A percentile compares a stretch with the other conserved stretches of the same genome.
Conservation (phyloP, 2,329 filamentous ascomycete species). For the Colletotrichum sp. region DNA sequence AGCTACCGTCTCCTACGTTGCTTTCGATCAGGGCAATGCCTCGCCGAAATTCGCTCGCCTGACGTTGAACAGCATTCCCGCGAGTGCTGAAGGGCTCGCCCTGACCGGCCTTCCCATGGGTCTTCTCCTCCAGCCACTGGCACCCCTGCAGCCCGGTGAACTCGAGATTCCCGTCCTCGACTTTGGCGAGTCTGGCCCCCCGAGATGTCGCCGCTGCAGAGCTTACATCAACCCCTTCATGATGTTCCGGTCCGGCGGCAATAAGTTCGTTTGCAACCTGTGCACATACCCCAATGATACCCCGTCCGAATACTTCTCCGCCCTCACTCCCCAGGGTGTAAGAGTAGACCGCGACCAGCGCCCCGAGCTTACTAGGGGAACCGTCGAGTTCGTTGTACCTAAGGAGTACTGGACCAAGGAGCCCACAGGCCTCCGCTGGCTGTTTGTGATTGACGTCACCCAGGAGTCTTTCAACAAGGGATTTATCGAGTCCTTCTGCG, state of each 20-base stretch:
- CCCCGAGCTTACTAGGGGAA: slow-evolving; percentile 88
- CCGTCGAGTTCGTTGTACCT: slow-evolving; percentile 94
- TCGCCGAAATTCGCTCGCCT: slow-evolving; percentile 93
- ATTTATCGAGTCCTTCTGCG: slow-evolving; percentile 87
- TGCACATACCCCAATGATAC: slow-evolving; percentile 98
- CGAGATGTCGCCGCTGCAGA: slow-evolving; percentile 88
- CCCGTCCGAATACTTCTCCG: slow-evolving; percentile 88
- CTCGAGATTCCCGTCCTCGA: slow-evolving; percentile 88
- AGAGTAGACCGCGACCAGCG: slow-evolving; percentile 88
- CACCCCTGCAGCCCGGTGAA: slow-evolving; percentile 83
- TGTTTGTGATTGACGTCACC: slow-evolving; percentile 93
- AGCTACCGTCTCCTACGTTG: slow-evolving; percentile 85
- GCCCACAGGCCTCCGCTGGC: slow-evolving; percentile 83
- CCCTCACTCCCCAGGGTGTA: slow-evolving; percentile 84
- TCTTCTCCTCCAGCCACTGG: slow-evolving; percentile 86
- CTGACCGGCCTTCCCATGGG: slow-evolving; percentile 87
- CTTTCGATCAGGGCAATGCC: slow-evolving; percentile 95
- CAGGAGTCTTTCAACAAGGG: slow-evolving; percentile 91
- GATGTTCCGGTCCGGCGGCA: slow-evolving; percentile 92
- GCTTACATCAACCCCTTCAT: slow-evolving; percentile 99
- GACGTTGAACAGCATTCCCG: slow-evolving; percentile 91
- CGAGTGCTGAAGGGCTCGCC: slow-evolving; percentile 77
- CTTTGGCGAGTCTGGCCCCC: slow-evolving; percentile 90
- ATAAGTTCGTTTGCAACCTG: slow-evolving; percentile 97
- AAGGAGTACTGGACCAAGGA: slow-evolving; percentile 99